Conservation (phyloP, 2,329 filamentous ascomycete genomes). For the Fusarium palustre region DNA sequence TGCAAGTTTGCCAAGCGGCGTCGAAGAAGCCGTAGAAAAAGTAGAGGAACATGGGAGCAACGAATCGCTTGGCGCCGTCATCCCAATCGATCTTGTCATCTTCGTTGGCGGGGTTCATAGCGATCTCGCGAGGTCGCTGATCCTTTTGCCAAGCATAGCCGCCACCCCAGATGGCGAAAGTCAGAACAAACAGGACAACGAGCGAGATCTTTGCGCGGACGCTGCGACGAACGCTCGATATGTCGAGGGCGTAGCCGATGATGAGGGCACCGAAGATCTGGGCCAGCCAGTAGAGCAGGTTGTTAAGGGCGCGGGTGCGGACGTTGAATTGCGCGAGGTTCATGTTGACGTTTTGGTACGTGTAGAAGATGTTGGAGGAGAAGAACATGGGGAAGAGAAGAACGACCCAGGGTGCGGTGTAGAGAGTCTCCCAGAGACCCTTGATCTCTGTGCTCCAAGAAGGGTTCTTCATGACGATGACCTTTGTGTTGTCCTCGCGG, state of each 20-base stretch:
- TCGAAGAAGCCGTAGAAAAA: conserved; percentile 78
- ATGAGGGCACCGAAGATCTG: conserved; percentile 66
- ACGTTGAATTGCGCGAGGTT: conserved; percentile 67
- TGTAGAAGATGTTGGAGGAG: conserved; percentile 67
- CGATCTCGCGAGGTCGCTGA: conserved; percentile 58
- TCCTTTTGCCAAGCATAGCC: conserved; percentile 75
- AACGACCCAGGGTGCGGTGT: conserved; percentile 45
- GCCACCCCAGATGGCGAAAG: conserved; percentile 67
- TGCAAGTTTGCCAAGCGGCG: conserved; percentile 69
- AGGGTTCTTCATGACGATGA: conserved; percentile 53
- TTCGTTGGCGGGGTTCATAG: conserved; percentile 53
- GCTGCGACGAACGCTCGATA: conserved; percentile 56
- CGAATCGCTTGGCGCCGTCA: conserved; percentile 60
- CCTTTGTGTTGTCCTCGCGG: conserved; percentile 55
- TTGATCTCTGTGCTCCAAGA: conserved; percentile 51
- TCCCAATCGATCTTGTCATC: conserved; percentile 57
- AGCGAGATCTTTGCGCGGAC: conserved; percentile 61
- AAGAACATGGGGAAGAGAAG: conserved; percentile 66
- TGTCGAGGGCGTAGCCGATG: conserved; percentile 60
- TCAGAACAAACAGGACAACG: conserved; percentile 59
- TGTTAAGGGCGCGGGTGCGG: conserved; percentile 66
- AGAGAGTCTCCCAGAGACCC: conserved; percentile 59
- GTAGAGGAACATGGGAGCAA: conserved; percentile 75
- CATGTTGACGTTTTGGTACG: conserved; percentile 67
- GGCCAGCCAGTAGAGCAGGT: conserved; percentile 66